Percentiles rank a stretch among this genome's conserved stretches.
Conservation (phyloP, 805 yeast genomes). For the Candida ovalis region DNA sequence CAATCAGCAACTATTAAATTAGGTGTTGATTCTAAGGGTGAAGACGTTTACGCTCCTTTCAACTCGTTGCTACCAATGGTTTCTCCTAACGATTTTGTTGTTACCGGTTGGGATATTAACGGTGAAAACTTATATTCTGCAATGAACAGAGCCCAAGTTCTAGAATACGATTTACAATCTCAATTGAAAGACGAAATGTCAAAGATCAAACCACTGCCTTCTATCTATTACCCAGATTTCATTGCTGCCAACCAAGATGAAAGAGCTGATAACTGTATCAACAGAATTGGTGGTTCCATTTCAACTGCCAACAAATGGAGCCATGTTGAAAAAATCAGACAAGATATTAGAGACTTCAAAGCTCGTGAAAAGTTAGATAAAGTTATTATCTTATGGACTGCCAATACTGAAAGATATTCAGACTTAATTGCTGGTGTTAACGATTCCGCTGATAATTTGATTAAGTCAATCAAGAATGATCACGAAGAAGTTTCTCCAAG, state of each 20-base stretch:
- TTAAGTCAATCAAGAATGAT: slow-evolving; percentile 68
- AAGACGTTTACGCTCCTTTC: slow-evolving; percentile 90
- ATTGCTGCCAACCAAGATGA: slow-evolving; percentile 92
- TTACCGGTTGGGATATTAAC: slow-evolving; percentile 95
- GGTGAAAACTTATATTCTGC: slow-evolving; percentile 68
- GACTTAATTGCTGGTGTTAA: slow-evolving; percentile 76
- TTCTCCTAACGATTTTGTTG: slow-evolving; percentile 83
- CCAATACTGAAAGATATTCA: slow-evolving; percentile 90
- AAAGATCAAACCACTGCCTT: slow-evolving; percentile 66
- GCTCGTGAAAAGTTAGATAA: slow-evolving; percentile 68
- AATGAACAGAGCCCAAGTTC: slow-evolving; percentile 79
- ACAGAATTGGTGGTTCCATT: slow-evolving; percentile 49
- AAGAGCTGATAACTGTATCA: slow-evolving; percentile 84
- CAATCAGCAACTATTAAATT: slow-evolving; percentile 87
- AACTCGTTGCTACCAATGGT: slow-evolving; percentile 84
- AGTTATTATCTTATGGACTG: slow-evolving; percentile 93
- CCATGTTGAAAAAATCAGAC: slow-evolving; percentile 82
- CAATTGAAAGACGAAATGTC: slow-evolving; percentile 65
- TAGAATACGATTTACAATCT: slow-evolving; percentile 79
- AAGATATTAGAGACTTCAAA: slow-evolving; percentile 80
- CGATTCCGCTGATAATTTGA: slow-evolving; percentile 79
- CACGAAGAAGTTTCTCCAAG: slow-evolving; percentile 89
- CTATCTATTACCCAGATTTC: slow-evolving; percentile 92
- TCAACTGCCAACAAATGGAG: slow-evolving; percentile 71
- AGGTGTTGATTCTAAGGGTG: slow-evolving; percentile 78